Percentiles rank a stretch among this genome's conserved stretches.
phyloP scores from a whole-genome alignment of 2,329 filamentous ascomycete species.

The Onygenales sp. region DNA sequence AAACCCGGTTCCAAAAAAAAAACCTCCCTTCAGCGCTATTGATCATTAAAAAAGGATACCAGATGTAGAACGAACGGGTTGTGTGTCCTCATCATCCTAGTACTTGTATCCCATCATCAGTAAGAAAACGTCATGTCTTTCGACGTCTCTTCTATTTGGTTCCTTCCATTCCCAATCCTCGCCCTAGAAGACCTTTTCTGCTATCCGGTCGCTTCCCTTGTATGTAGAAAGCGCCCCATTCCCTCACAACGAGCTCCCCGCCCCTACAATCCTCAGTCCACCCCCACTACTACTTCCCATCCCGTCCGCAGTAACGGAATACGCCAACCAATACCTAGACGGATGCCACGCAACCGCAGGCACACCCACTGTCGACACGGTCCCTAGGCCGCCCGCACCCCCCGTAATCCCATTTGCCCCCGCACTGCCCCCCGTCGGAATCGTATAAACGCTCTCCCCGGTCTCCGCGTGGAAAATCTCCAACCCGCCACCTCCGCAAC shows the following conservation, averaged over 20 bases:
- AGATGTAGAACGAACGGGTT: no score
- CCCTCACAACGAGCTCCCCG: constrained; percentile 21
- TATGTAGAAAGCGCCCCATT: neutral
- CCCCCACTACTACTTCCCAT: constrained; percentile 27
- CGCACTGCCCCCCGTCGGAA: constrained; percentile 25
- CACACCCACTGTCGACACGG: constrained; percentile 25
- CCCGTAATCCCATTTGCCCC: neutral
- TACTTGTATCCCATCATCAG: no score
- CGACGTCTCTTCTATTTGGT: no score
- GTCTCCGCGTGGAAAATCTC: constrained; percentile 43
- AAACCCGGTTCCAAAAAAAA: no score
- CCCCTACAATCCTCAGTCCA: constrained; percentile 40
- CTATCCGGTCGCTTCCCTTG: no score
- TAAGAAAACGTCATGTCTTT: no score
- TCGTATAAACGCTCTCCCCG: constrained; percentile 38
- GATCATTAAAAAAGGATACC: no score
- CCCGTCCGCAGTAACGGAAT: constrained; percentile 36
- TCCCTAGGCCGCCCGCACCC: neutral
- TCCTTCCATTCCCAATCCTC: no score
- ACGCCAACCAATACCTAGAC: constrained; percentile 40
- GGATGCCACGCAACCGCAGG: constrained; percentile 43
- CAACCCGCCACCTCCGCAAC: constrained; percentile 32
- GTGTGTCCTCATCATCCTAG: no score
- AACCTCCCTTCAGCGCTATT: no score
- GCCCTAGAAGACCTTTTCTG: no score